Evolutionary conservation across 1,139 yeast species (phyloP).

Genomic region (Geotrichum bryndzae): DNA sequence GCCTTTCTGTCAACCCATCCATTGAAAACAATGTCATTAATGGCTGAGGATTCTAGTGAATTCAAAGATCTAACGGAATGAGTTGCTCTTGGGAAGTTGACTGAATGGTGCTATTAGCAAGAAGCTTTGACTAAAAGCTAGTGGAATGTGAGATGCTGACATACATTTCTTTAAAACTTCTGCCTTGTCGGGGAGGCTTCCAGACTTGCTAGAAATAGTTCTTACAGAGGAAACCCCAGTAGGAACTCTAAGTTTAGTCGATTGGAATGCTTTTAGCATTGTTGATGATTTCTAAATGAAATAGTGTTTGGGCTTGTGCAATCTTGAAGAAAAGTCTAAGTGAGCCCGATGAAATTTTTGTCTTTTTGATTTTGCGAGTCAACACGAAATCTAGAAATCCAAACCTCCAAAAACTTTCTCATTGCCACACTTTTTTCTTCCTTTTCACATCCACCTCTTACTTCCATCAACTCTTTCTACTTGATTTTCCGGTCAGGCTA

Average conservation of each 20-base stretch:
- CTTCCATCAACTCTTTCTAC: background rate
- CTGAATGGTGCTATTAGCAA: slow-evolving; percentile 4
- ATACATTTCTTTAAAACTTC: slow-evolving; percentile 19
- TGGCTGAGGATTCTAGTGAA: background rate
- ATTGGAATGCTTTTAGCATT: slow-evolving; percentile 4
- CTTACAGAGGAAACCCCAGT: background rate
- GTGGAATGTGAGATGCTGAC: slow-evolving; percentile 1
- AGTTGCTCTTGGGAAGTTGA: slow-evolving; percentile 22
- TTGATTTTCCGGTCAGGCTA: background rate
- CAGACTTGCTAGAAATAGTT: background rate
- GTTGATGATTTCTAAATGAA: background rate
- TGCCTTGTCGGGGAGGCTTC: slow-evolving; percentile 13
- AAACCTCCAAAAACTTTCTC: slow-evolving; percentile 1
- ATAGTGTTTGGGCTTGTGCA: too few relatives aligned
- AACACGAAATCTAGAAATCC: background rate
- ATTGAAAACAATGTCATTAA: slow-evolving; percentile 37
- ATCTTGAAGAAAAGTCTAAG: background rate
- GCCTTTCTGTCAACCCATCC: slow-evolving; percentile 85
- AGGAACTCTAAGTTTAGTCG: background rate
- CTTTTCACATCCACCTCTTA: background rate
- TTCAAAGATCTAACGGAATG: slow-evolving; percentile 17
- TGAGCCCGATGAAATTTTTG: background rate
- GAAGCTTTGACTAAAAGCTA: background rate
- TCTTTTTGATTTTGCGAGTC: background rate
- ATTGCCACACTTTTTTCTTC: slow-evolving; percentile 9